These are phyloP conservation scores for Trametes gibbosa DNA, from an alignment of 768 basidiomycete species.

Conservation along the genomic window DNA sequence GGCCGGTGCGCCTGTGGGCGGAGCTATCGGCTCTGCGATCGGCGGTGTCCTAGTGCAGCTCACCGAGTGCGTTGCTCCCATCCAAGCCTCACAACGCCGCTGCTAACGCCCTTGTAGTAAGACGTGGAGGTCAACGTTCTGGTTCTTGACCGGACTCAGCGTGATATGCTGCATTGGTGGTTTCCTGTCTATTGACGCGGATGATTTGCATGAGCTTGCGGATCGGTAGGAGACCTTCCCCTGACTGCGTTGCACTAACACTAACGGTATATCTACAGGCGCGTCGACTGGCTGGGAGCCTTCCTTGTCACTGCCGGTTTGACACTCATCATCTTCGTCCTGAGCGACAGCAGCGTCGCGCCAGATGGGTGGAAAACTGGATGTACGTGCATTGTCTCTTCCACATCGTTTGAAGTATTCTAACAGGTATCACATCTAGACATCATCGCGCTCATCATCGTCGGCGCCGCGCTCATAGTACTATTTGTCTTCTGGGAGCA, in stretches of 20 bases:
- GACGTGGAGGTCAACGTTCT: slow-evolving; percentile 72
- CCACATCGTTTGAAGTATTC: slow-evolving; percentile 22
- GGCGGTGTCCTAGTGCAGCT: slow-evolving; percentile 73
- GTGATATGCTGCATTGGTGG: slow-evolving; percentile 51
- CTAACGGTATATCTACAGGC: slow-evolving; percentile 19
- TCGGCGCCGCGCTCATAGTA: slow-evolving; percentile 54
- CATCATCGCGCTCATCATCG: slow-evolving; percentile 65
- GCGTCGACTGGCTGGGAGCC: slow-evolving; percentile 80
- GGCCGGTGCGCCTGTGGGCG: slow-evolving; percentile 83
- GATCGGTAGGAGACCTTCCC: slow-evolving; percentile 19
- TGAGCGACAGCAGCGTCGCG: slow-evolving; percentile 64
- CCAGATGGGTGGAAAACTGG: slow-evolving; percentile 58
- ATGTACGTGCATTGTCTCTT: slow-evolving; percentile 36
- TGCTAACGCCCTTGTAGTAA: slow-evolving; percentile 3
- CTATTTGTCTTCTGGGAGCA: slow-evolving; percentile 67
- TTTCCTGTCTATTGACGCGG: slow-evolving; percentile 58
- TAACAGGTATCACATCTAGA: slow-evolving; percentile 37
- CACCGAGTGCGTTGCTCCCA: slow-evolving; percentile 29
- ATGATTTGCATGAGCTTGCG: slow-evolving; percentile 35
- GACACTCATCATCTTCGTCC: slow-evolving; percentile 68
- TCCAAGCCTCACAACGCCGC: not conserved
- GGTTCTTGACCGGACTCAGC: slow-evolving; percentile 56
- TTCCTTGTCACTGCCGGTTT: slow-evolving; percentile 62
- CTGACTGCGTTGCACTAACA: not conserved
- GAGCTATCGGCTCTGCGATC: slow-evolving; percentile 61